Percentiles rank a stretch among this genome's conserved stretches.
phyloP scores from a whole-genome alignment of 1,284 basidiomycete genomes.

The Irpex lacteus region DNA sequence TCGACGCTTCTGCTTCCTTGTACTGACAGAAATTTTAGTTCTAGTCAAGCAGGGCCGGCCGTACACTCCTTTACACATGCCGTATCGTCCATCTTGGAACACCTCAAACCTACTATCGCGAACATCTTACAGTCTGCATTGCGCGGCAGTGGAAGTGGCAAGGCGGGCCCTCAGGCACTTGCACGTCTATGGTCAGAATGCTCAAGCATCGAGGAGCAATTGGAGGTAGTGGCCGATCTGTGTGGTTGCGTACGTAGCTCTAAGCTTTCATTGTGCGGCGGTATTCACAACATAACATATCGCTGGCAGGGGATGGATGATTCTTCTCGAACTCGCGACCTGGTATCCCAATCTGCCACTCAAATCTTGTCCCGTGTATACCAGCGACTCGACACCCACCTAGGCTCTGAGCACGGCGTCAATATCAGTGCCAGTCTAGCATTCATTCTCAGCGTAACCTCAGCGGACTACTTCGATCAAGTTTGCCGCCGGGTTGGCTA shows the following conservation, averaged over 20 bases:
- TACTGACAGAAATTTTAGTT: slow-evolving; percentile 26
- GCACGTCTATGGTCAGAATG: slow-evolving; percentile 53
- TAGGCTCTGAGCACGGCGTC: slow-evolving; percentile 47
- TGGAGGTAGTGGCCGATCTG: slow-evolving; percentile 49
- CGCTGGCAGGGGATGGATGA: neutral
- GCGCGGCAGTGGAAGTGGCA: slow-evolving; percentile 9
- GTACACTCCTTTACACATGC: slow-evolving; percentile 65
- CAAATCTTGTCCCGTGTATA: slow-evolving; percentile 51
- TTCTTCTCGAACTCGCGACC: neutral
- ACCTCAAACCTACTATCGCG: slow-evolving; percentile 18
- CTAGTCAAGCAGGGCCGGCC: slow-evolving; percentile 43
- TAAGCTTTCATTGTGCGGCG: neutral
- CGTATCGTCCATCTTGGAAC: slow-evolving; percentile 51
- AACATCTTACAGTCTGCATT: neutral
- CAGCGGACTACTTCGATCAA: slow-evolving; percentile 54
- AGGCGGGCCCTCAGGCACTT: slow-evolving; percentile 25
- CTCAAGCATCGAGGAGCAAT: slow-evolving; percentile 44
- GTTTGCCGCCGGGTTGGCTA: slow-evolving; percentile 60
- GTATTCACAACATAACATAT: neutral
- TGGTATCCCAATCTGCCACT: slow-evolving; percentile 37
- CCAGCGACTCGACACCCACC: slow-evolving; percentile 47
- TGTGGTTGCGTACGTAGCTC: slow-evolving; percentile 50
- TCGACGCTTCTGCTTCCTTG: neutral
- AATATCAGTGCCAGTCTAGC: slow-evolving; percentile 52
- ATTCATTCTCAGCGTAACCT: slow-evolving; percentile 59